Percentiles rank a stretch among this genome's conserved stretches.
These are phyloP conservation scores for Fomitopsis schrenkii DNA, from an alignment of 1,284 basidiomycete species.

Conservation along the genomic window DNA sequence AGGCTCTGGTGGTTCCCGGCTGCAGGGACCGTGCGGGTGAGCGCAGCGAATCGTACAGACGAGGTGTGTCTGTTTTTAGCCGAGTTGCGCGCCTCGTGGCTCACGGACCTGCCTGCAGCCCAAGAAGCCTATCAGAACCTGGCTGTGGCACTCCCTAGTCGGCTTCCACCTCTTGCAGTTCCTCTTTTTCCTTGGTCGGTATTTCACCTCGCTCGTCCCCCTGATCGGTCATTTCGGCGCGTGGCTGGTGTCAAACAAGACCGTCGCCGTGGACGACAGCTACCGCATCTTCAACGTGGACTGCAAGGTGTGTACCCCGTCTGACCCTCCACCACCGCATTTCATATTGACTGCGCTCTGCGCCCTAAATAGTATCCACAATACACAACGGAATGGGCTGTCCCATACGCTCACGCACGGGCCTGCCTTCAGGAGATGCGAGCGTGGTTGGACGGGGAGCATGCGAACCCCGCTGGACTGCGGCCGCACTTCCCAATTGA, in stretches of 20 bases:
- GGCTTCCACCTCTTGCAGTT: constrained; percentile 80
- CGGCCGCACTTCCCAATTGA: constrained; percentile 93
- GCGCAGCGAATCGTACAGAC: constrained; percentile 69
- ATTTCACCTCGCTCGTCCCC: constrained; percentile 48
- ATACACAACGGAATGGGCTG: constrained; percentile 91
- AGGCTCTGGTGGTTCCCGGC: constrained; percentile 97
- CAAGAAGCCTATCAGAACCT: constrained; percentile 47
- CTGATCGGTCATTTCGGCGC: constrained; percentile 53
- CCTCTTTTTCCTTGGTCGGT: constrained; percentile 70
- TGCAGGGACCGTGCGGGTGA: constrained; percentile 70
- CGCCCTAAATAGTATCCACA: constrained; percentile 66
- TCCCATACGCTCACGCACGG: constrained; percentile 66
- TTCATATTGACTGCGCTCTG: constrained; percentile 14
- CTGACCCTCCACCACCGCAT: constrained; percentile 19
- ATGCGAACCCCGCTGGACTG: constrained; percentile 64
- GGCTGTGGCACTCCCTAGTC: constrained; percentile 66
- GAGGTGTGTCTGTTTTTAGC: constrained; percentile 50
- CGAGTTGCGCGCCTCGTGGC: neutral
- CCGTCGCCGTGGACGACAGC: constrained; percentile 66
- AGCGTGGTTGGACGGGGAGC: constrained; percentile 72
- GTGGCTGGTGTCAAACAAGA: constrained; percentile 52
- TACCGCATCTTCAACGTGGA: constrained; percentile 83
- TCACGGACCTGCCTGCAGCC: constrained; percentile 30
- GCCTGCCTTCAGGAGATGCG: constrained; percentile 74
- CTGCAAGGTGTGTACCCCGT: constrained; percentile 54